Percentiles rank a stretch among this genome's conserved stretches.
Evolutionary conservation across 2,329 filamentous ascomycete genomes (phyloP).

Genomic region (Botrytis deweyae): DNA sequence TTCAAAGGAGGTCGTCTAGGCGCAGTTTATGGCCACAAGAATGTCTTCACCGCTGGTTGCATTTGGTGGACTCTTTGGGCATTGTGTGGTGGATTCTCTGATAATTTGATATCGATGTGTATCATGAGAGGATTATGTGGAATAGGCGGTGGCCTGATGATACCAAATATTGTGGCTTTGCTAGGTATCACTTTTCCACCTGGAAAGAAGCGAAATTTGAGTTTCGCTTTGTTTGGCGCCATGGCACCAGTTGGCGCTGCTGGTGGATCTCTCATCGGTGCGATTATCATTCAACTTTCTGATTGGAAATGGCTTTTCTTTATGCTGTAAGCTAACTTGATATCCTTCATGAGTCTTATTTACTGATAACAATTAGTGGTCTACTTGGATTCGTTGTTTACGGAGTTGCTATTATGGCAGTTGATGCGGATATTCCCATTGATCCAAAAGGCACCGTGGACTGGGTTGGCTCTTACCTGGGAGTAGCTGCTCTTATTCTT

Average conservation of each 20-base stretch:
- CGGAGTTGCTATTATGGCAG: conserved; percentile 7
- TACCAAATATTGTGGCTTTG: conserved; percentile 52
- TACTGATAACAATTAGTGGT: neutral
- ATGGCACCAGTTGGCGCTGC: conserved; percentile 47
- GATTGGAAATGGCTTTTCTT: conserved; percentile 46
- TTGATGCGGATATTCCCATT: conserved; percentile 11
- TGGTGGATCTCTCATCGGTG: conserved; percentile 43
- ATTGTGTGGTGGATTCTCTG: conserved; percentile 42
- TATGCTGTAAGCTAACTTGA: conserved; percentile 34
- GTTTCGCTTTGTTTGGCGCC: conserved; percentile 47
- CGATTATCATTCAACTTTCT: conserved; percentile 40
- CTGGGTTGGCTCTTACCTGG: conserved; percentile 44
- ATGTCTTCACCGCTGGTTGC: conserved; percentile 16
- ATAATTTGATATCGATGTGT: conserved; percentile 45
- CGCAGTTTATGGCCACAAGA: conserved; percentile 22
- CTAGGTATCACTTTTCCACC: conserved; percentile 49
- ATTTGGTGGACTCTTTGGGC: conserved; percentile 21
- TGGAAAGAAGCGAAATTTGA: conserved; percentile 46
- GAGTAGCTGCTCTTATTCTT: conserved; percentile 44
- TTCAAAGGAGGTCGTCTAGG: conserved; percentile 19
- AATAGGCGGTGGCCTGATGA: conserved; percentile 49
- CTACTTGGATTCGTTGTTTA: conserved; percentile 17
- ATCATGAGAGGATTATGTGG: conserved; percentile 49
- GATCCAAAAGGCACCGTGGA: conserved; percentile 43
- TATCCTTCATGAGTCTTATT: neutral